These are phyloP conservation scores for Suillus plorans DNA, from an alignment of 768 basidiomycete genomes.

Conservation along the genomic window DNA sequence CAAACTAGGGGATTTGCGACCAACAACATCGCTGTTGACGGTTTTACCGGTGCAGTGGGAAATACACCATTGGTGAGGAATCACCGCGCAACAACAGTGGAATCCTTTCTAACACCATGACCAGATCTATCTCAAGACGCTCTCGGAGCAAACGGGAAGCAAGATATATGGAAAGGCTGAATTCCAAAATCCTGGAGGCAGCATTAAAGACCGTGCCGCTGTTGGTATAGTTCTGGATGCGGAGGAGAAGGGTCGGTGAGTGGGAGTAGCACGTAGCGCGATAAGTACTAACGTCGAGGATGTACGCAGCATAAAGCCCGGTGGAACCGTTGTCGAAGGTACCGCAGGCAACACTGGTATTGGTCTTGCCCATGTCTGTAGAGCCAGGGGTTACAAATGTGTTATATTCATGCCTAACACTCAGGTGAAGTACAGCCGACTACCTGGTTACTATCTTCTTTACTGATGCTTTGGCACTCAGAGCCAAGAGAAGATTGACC, in stretches of 20 bases:
- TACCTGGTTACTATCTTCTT: neutral
- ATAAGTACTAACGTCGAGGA: neutral
- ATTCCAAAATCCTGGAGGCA: conserved; percentile 97
- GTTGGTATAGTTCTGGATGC: conserved; percentile 85
- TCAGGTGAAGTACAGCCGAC: conserved; percentile 48
- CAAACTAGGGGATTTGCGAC: conserved; percentile 38
- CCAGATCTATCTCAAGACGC: conserved; percentile 78
- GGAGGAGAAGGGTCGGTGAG: conserved; percentile 78
- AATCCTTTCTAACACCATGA: conserved; percentile 6
- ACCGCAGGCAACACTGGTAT: conserved; percentile 99
- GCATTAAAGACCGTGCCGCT: conserved; percentile 97
- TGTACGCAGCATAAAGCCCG: conserved; percentile 66
- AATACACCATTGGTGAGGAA: conserved; percentile 85
- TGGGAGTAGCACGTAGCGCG: conserved; percentile 10
- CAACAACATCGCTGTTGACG: conserved; percentile 49
- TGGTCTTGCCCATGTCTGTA: conserved; percentile 92
- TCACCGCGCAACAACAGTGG: neutral
- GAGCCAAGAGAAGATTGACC: conserved; percentile 98
- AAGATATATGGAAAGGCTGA: conserved; percentile 95
- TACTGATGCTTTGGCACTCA: conserved; percentile 27
- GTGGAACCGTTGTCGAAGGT: conserved; percentile 97
- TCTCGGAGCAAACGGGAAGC: conserved; percentile 82
- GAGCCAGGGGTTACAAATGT: conserved; percentile 91
- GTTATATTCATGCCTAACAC: conserved; percentile 99
- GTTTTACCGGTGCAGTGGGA: conserved; percentile 87